Evolutionary conservation across 352 stramenopile genomes (phyloP).

Genomic region (Pythium grandisporangium): DNA sequence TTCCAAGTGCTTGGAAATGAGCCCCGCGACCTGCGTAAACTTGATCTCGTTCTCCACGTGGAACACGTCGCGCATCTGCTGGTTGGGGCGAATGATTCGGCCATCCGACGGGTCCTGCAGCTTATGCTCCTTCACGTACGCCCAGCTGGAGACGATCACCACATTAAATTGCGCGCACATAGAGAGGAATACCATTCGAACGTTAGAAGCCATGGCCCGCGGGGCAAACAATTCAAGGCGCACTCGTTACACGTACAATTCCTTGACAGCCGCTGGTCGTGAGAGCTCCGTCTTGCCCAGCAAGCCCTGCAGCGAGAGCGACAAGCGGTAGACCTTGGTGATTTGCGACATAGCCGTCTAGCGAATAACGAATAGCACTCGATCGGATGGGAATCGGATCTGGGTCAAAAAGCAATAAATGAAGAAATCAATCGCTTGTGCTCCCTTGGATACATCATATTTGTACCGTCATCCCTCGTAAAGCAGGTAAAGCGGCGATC

Average conservation of each 20-base stretch:
- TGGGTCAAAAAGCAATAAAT: too few species aligned
- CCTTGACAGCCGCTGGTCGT: slow-evolving; percentile 54
- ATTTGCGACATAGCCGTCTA: too few species aligned
- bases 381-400: too few species aligned
- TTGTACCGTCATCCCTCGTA: too few species aligned
- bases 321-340: slow-evolving; percentile 52
- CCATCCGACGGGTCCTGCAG: slow-evolving; percentile 65
- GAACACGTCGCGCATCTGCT: slow-evolving; percentile 60
- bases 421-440: too few species aligned
- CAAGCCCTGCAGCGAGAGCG: slow-evolving; percentile 39
- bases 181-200: too few species aligned
- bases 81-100: slow-evolving; percentile 58
- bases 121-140: slow-evolving; percentile 67
- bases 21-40: slow-evolving; percentile 64
- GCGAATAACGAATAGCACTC: too few species aligned
- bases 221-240: too few species aligned
- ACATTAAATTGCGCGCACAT: too few species aligned
- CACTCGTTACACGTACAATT: slow-evolving; percentile 78
- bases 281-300: slow-evolving; percentile 65
- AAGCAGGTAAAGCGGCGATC: too few species aligned
- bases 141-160: slow-evolving; percentile 26
- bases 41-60: slow-evolving; percentile 46
- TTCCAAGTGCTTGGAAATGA: slow-evolving; percentile 64
- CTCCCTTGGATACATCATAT: too few species aligned
- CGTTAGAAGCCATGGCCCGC: too few species aligned